Percentiles rank a stretch among this genome's conserved stretches.
These are phyloP conservation scores for Solanum clarkiae DNA, from an alignment of 257 asterid genomes.

Conservation along the genomic window DNA sequence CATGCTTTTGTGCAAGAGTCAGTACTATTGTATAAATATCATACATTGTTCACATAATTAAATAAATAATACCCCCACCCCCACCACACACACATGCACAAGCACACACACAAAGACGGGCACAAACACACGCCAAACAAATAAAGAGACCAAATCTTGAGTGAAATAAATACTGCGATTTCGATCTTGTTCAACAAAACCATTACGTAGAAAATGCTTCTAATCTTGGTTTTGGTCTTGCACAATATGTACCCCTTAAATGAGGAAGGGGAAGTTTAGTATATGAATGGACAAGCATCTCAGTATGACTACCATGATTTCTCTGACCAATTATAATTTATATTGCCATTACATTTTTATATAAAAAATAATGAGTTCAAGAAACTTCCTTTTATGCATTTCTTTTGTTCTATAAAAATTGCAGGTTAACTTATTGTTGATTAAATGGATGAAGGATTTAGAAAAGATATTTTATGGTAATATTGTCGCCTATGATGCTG, in stretches of 20 bases:
- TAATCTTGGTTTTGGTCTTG: background rate
- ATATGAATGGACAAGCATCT: background rate
- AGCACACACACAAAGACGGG: background rate
- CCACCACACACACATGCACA: background rate
- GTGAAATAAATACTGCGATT: background rate
- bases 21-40: background rate
- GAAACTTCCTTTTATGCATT: background rate
- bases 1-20: background rate
- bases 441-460: constrained; percentile 91
- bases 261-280: background rate
- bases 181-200: background rate
- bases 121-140: background rate
- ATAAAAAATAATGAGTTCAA: background rate
- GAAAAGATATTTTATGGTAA: constrained; percentile 93
- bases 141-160: background rate
- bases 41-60: background rate
- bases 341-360: background rate
- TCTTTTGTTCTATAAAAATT: constrained; percentile 3
- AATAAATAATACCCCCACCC: background rate
- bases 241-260: background rate
- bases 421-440: constrained; percentile 79
- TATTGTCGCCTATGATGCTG: constrained; percentile 81
- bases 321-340: background rate
- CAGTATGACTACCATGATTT: background rate
- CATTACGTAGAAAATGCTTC: background rate